phyloP scores from a whole-genome alignment of 129 eudicot genomes.

The Calendula officinalis region DNA sequence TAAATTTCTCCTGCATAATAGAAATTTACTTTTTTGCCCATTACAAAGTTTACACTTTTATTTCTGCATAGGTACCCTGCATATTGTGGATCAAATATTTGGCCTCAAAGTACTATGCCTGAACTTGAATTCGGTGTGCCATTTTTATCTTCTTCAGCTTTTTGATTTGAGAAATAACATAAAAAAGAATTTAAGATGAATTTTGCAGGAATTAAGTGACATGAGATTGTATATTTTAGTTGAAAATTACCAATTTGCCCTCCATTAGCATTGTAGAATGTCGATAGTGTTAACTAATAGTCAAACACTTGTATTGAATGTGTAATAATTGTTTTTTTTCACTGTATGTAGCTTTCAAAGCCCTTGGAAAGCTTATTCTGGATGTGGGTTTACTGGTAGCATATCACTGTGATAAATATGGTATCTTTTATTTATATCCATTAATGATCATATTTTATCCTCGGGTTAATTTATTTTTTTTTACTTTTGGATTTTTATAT shows the following conservation, averaged over 20 bases:
- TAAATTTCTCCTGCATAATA: neutral
- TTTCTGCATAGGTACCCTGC: slow-evolving; percentile 75
- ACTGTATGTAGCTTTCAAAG: slow-evolving; percentile 64
- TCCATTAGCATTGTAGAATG: slow-evolving; percentile 8
- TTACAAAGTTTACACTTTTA: neutral
- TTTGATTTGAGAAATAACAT: slow-evolving; percentile 9
- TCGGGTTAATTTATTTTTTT: neutral
- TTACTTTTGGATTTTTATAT: slow-evolving; percentile 7
- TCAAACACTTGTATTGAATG: neutral
- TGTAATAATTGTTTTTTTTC: slow-evolving; percentile 3
- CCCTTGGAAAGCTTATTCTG: slow-evolving; percentile 79
- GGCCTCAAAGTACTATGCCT: slow-evolving; percentile 79
- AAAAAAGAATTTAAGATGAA: neutral
- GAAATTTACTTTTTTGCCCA: neutral
- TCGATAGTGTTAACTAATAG: neutral
- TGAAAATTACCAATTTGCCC: neutral
- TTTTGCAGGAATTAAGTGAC: neutral
- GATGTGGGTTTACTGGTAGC: slow-evolving; percentile 87
- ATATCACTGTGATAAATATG: slow-evolving; percentile 82
- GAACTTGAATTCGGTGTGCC: slow-evolving; percentile 86
- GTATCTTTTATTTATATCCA: slow-evolving; percentile 32
- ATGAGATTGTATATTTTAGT: slow-evolving; percentile 2
- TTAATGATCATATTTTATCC: neutral
- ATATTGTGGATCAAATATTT: slow-evolving; percentile 90
- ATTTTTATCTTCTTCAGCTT: slow-evolving; percentile 12